These are phyloP conservation scores for Astrephomene gubernaculifera DNA, from an alignment of 139 green algal species.

Conservation along the genomic window DNA sequence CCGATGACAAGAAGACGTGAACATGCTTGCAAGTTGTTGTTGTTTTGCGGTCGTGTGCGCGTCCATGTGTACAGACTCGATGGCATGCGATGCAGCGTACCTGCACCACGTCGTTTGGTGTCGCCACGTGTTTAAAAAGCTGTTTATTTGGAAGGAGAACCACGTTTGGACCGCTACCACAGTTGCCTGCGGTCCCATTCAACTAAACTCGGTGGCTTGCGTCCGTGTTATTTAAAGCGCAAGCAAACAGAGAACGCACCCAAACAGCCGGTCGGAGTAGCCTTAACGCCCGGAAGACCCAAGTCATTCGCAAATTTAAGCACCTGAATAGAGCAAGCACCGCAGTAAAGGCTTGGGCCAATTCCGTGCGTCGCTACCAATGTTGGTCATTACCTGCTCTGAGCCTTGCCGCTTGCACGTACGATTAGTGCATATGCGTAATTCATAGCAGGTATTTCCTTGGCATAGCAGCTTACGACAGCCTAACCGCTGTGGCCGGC, in stretches of 20 bases:
- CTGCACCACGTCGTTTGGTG: constrained; percentile 52
- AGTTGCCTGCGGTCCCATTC: constrained; percentile 49
- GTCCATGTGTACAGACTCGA: too few relatives aligned
- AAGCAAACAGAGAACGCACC: not conserved
- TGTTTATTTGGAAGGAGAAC: constrained; percentile 57
- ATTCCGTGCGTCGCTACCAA: not conserved
- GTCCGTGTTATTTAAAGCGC: not conserved
- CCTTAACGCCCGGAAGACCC: not conserved
- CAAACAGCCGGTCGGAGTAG: not conserved
- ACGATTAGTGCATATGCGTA: constrained; percentile 62
- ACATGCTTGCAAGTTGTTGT: not conserved
- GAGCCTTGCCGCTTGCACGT: constrained; percentile 68
- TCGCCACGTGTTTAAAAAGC: constrained; percentile 65
- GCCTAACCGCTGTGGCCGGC: not conserved
- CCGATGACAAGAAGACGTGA: not conserved
- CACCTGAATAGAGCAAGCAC: not conserved
- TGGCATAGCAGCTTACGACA: not conserved
- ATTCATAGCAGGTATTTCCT: not conserved
- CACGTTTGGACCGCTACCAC: constrained; percentile 74
- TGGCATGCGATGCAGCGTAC: not conserved
- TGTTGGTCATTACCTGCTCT: constrained; percentile 42
- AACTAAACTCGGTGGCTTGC: not conserved
- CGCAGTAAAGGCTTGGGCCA: too few relatives aligned
- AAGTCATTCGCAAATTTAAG: constrained; percentile 28
- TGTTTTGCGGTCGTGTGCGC: too few relatives aligned